Percentiles rank a stretch among this genome's conserved stretches.
These are phyloP conservation scores for Craterostigma plantagineum DNA, from an alignment of 257 asterid genomes.

Conservation along the genomic window DNA sequence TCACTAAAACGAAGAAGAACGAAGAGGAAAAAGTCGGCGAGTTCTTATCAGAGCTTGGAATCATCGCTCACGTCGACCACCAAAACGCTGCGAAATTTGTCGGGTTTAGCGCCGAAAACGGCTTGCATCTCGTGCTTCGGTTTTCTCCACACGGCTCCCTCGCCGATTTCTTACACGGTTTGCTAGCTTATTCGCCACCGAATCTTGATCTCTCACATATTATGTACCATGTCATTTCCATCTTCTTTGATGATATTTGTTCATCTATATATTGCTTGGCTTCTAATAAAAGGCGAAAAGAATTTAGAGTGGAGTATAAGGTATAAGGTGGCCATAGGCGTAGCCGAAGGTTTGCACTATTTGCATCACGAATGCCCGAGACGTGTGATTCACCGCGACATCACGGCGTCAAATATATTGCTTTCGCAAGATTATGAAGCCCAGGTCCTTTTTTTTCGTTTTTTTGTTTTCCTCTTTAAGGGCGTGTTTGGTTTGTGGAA, in stretches of 20 bases:
- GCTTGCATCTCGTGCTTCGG: constrained; percentile 73
- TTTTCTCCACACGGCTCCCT: constrained; percentile 69
- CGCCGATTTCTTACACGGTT: constrained; percentile 54
- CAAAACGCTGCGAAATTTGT: constrained; percentile 62
- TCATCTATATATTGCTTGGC: no score
- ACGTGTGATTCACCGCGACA: constrained; percentile 85
- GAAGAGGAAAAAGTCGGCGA: constrained; percentile 71
- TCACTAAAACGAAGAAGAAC: constrained; percentile 37
- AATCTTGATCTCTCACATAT: no score
- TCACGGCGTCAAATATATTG: constrained; percentile 82
- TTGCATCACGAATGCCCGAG: constrained; percentile 70
- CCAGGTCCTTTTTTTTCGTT: constrained; percentile 32
- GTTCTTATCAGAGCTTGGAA: constrained; percentile 82
- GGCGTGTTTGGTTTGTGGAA: no score
- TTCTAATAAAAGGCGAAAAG: constrained; percentile 7
- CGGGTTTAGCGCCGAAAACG: constrained; percentile 66
- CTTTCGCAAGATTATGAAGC: constrained; percentile 65
- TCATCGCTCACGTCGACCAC: constrained; percentile 81
- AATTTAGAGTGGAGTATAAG: constrained; percentile 50
- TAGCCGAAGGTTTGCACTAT: constrained; percentile 78
- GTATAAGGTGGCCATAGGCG: constrained; percentile 54
- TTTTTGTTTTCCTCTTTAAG: no score
- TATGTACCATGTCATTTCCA: neutral
- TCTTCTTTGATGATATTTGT: neutral
- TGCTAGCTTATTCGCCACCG: neutral